Conservation (phyloP, 192 early-diverging fungal genomes). For the Coemansia sp. region DNA sequence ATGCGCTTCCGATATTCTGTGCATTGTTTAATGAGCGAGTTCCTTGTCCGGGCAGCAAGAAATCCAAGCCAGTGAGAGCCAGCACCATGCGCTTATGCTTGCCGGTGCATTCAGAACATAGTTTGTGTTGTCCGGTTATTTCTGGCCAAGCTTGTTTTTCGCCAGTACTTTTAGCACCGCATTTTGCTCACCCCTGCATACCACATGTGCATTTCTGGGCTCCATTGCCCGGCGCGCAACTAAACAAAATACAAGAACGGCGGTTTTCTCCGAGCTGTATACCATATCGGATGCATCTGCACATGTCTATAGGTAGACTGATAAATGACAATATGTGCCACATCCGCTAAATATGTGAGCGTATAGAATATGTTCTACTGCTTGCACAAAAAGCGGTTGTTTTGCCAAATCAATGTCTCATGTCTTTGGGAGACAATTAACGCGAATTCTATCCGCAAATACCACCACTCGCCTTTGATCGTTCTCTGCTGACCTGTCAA, state of each 20-base stretch:
- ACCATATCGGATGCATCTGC: neutral
- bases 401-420: neutral
- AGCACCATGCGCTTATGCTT: neutral
- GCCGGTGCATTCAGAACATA: neutral
- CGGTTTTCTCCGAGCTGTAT: neutral
- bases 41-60: neutral
- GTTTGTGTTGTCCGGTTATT: neutral
- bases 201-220: neutral
- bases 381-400: neutral
- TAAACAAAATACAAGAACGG: neutral
- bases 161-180: neutral
- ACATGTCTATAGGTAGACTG: neutral
- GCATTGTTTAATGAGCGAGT: constrained; percentile 2
- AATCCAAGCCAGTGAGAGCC: constrained; percentile 2
- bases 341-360: neutral
- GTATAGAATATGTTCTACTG: neutral
- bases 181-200: neutral
- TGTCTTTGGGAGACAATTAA: neutral
- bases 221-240: neutral
- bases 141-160: neutral
- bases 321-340: neutral
- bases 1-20: neutral
- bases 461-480: neutral
- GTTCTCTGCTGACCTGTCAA: neutral
- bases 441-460: neutral